Conservation (phyloP, 352 stramenopile genomes). For the Aphanomyces invadans region DNA sequence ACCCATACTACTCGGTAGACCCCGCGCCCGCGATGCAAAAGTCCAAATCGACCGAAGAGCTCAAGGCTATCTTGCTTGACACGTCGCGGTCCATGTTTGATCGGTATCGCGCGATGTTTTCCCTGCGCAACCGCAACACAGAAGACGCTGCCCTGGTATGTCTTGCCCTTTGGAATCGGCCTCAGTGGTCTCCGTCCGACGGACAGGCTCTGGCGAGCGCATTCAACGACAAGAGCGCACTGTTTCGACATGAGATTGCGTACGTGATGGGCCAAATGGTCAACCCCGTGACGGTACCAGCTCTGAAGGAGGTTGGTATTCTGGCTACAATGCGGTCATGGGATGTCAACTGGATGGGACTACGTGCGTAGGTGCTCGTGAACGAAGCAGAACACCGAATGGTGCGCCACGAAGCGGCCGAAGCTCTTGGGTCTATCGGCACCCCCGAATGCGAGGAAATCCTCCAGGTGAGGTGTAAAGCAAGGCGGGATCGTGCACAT, state of each 20-base stretch:
- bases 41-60: slow-evolving; percentile 52
- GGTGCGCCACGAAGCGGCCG: slow-evolving; percentile 96
- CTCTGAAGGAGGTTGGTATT: slow-evolving; percentile 55
- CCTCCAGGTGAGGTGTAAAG: slow-evolving; percentile 31
- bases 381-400: slow-evolving; percentile 92
- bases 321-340: not conserved
- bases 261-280: slow-evolving; percentile 94
- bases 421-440: slow-evolving; percentile 95
- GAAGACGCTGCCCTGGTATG: slow-evolving; percentile 64
- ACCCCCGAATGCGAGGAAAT: slow-evolving; percentile 87
- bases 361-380: slow-evolving; percentile 76
- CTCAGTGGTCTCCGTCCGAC: too few species aligned
- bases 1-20: slow-evolving; percentile 94
- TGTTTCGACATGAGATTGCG: slow-evolving; percentile 88
- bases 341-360: too few species aligned
- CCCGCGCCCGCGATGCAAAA: slow-evolving; percentile 86
- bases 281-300: slow-evolving; percentile 74
- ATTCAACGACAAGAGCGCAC: slow-evolving; percentile 67
- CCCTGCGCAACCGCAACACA: slow-evolving; percentile 93
- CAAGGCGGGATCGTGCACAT: too few species aligned
- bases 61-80: slow-evolving; percentile 88
- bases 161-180: too few species aligned
- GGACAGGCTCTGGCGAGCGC: slow-evolving; percentile 46
- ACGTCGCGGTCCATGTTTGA: slow-evolving; percentile 80
- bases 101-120: slow-evolving; percentile 97